These are phyloP conservation scores for Apiospora hydei DNA, from an alignment of 2,329 filamentous ascomycete genomes.

Conservation along the genomic window DNA sequence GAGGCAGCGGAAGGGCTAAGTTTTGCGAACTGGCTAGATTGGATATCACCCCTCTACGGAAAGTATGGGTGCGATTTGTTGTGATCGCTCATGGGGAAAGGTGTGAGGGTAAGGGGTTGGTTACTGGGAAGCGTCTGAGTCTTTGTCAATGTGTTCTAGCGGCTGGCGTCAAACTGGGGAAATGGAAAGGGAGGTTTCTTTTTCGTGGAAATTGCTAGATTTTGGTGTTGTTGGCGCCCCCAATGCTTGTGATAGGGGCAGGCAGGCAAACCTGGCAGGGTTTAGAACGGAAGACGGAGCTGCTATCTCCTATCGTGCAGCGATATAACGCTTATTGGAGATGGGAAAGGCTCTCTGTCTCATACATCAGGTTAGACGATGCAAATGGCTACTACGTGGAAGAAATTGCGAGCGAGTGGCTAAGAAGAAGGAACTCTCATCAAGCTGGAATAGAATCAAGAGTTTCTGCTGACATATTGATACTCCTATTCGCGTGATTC, in stretches of 20 bases:
- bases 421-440: neutral
- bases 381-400: neutral
- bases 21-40: neutral
- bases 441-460: neutral
- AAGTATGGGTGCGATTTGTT: neutral
- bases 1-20: slow-evolving; percentile 41
- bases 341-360: neutral
- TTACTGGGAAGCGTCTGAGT: slow-evolving; percentile 9
- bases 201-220: neutral
- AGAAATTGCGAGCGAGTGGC: slow-evolving; percentile 11
- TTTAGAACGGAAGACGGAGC: neutral
- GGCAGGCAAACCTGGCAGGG: neutral
- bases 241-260: neutral
- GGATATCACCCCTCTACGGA: neutral
- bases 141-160: slow-evolving; percentile 18
- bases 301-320: neutral
- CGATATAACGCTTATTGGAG: neutral
- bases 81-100: neutral
- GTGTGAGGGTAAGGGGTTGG: neutral
- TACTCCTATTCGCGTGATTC: neutral
- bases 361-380: neutral
- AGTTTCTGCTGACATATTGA: neutral
- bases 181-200: neutral
- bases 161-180: slow-evolving; percentile 16
- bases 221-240: neutral